Conservation (phyloP, 495 filamentous ascomycete genomes). For the Penicillium samsonianum region DNA sequence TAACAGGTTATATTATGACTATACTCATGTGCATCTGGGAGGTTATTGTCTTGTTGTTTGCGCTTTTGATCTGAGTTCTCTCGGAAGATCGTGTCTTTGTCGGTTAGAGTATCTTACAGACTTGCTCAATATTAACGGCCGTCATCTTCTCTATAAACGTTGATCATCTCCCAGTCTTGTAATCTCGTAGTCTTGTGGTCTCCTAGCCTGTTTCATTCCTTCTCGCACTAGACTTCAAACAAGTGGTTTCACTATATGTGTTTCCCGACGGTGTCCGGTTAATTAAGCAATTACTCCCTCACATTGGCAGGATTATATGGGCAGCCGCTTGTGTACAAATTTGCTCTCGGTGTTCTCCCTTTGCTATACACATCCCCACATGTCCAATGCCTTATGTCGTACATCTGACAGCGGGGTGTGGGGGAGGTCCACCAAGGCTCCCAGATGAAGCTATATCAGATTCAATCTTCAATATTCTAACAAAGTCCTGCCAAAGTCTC, state of each 20-base stretch:
- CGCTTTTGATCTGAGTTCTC: constrained; percentile 1
- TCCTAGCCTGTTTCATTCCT: neutral
- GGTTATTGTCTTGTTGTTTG: constrained; percentile 30
- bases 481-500: too few species aligned
- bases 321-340: too few species aligned
- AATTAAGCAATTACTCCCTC: neutral
- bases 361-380: too few species aligned
- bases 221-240: neutral
- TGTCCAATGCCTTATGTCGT: neutral
- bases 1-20: constrained; percentile 34
- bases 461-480: neutral
- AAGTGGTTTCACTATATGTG: neutral
- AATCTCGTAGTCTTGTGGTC: neutral
- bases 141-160: constrained; percentile 6
- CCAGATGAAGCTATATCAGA: neutral
- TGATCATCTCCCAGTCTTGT: neutral
- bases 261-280: neutral
- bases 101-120: constrained; percentile 17
- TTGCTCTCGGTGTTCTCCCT: too few species aligned
- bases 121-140: constrained; percentile 24
- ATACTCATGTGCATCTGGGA: constrained; percentile 47
- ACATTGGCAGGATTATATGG: neutral
- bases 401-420: constrained; percentile 10
- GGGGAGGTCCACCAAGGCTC: neutral
- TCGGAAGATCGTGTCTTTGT: constrained; percentile 12